phyloP scores from a whole-genome alignment of 2,329 filamentous ascomycete species.

The Hansfordia pulvinata region DNA sequence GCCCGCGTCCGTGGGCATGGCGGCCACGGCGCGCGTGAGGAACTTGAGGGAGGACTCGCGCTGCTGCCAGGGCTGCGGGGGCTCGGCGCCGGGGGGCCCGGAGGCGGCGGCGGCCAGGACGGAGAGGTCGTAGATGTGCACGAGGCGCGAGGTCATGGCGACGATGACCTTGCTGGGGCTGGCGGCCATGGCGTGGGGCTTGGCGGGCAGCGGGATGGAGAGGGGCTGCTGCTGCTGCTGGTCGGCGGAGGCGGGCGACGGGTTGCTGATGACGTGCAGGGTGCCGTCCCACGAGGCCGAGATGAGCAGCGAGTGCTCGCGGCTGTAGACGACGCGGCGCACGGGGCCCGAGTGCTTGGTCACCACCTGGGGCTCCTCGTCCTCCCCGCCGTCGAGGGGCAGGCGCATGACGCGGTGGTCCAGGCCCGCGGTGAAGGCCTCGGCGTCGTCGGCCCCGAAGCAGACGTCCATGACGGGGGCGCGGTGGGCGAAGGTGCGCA shows the following conservation, averaged over 20 bases:
- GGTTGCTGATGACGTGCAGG: constrained; percentile 63
- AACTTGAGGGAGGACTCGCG: constrained; percentile 92
- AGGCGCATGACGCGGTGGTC: constrained; percentile 75
- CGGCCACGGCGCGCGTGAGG: constrained; percentile 82
- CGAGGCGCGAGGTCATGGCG: constrained; percentile 85
- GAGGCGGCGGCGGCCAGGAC: constrained; percentile 44
- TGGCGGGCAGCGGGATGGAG: constrained; percentile 61
- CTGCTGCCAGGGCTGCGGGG: constrained; percentile 71
- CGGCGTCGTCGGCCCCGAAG: constrained; percentile 71
- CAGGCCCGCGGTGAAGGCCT: constrained; percentile 75
- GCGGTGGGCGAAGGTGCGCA: constrained; percentile 65
- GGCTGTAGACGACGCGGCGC: constrained; percentile 72
- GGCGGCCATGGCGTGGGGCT: constrained; percentile 76
- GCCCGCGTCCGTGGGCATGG: constrained; percentile 92
- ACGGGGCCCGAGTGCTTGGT: constrained; percentile 67
- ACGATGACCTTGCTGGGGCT: constrained; percentile 76
- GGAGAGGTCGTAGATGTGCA: constrained; percentile 85
- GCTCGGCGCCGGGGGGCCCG: constrained; percentile 30
- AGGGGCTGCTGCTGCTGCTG: too few species aligned
- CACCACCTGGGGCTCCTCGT: too few species aligned
- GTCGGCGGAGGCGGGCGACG: constrained; percentile 33
- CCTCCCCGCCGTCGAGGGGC: constrained; percentile 56
- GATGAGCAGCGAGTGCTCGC: constrained; percentile 62
- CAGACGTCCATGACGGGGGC: constrained; percentile 85
- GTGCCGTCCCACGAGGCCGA: constrained; percentile 92